A percentile compares a stretch with the other conserved stretches of the same genome.
Conservation (phyloP, 1,139 yeast species). For the Geotrichum carabidarum region DNA sequence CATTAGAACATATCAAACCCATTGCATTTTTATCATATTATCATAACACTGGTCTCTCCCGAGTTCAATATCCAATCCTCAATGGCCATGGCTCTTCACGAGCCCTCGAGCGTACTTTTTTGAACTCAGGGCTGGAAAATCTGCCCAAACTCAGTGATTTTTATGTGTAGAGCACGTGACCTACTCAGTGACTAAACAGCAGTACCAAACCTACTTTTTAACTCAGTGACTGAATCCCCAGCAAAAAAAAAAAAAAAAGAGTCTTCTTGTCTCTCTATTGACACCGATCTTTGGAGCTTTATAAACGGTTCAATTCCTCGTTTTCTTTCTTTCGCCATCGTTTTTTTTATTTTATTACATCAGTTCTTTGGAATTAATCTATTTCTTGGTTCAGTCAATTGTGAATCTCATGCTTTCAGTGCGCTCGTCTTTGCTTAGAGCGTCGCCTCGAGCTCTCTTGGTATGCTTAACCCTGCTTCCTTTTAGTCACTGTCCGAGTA, state of each 20-base stretch:
- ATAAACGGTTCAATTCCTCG: too few species aligned
- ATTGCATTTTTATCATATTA: not conserved
- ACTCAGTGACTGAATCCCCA: too few species aligned
- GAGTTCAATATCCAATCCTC: not conserved
- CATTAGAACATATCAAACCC: too few species aligned
- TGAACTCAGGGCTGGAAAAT: too few species aligned
- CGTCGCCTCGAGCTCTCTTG: conserved; percentile 1
- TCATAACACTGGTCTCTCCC: not conserved
- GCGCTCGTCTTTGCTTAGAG: conserved; percentile 12
- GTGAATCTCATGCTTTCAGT: conserved; percentile 10
- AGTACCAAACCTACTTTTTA: too few species aligned
- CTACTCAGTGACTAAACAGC: not conserved
- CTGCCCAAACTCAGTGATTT: too few species aligned
- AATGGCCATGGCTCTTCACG: not conserved
- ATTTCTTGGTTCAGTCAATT: not conserved
- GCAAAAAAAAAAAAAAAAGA: too few species aligned
- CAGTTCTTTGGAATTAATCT: too few species aligned
- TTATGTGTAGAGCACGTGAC: not conserved
- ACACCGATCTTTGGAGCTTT: too few species aligned
- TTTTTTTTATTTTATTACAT: too few species aligned
- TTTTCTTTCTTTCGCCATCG: too few species aligned
- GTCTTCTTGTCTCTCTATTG: too few species aligned
- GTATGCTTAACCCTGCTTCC: conserved; percentile 1
- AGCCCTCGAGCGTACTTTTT: not conserved
- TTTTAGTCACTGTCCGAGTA: not conserved